Conservation (phyloP, 257 asterid species). For the Lavandula angustifolia region DNA sequence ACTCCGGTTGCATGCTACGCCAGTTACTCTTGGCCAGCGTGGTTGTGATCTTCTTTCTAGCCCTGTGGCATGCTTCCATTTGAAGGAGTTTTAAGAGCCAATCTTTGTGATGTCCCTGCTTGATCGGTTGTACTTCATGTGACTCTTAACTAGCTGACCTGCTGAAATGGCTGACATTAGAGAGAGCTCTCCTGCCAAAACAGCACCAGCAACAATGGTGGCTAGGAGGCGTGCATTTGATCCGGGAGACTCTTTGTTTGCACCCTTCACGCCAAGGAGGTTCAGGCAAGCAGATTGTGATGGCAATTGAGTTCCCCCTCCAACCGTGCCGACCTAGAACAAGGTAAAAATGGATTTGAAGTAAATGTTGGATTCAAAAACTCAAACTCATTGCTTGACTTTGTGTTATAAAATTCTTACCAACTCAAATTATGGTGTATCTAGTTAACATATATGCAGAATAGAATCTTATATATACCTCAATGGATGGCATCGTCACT, state of each 20-base stretch:
- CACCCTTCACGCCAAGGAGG: conserved; percentile 86
- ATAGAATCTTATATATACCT: conserved; percentile 53
- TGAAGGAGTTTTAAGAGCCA: conserved; percentile 32
- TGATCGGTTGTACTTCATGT: conserved; percentile 92
- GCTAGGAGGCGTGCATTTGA: conserved; percentile 72
- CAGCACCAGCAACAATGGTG: conserved; percentile 72
- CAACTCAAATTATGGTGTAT: not conserved
- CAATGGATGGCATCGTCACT: conserved; percentile 95
- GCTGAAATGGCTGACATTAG: conserved; percentile 92
- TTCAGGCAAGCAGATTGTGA: conserved; percentile 91
- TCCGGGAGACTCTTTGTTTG: conserved; percentile 73
- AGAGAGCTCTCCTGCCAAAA: conserved; percentile 86
- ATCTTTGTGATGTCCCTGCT: conserved; percentile 64
- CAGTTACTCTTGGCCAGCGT: conserved; percentile 19
- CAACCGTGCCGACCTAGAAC: conserved; percentile 80
- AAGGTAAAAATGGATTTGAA: not conserved
- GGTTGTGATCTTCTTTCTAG: conserved; percentile 10
- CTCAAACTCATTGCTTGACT: not conserved
- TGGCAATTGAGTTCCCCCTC: conserved; percentile 92
- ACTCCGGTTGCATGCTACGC: not conserved
- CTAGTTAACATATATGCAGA: not conserved
- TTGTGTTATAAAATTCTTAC: no score
- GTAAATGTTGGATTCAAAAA: not conserved
- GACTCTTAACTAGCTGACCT: conserved; percentile 89
- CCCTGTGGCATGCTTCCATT: not conserved